Conservation (phyloP, 805 yeast species). For the Wickerhamiella domercqiae region DNA sequence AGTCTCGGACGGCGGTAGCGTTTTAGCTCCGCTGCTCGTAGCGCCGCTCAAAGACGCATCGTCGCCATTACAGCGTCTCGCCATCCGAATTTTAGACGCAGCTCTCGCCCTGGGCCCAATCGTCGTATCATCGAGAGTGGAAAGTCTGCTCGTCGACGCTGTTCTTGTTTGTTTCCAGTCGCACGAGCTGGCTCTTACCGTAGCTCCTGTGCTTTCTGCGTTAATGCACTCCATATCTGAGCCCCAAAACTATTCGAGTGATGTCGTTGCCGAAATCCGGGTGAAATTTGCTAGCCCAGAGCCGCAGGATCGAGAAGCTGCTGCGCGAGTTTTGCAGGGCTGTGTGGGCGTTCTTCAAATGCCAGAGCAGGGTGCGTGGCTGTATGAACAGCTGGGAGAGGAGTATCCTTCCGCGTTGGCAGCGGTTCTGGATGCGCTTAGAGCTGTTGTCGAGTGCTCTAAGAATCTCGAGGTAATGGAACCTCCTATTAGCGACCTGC, state of each 20-base stretch:
- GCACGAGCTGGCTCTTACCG: background rate
- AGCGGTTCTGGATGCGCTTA: conserved; percentile 59
- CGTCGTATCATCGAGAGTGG: conserved; percentile 48
- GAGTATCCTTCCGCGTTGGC: conserved; percentile 89
- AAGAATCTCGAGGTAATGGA: conserved; percentile 28
- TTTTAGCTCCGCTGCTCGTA: conserved; percentile 42
- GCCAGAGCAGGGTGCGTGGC: background rate
- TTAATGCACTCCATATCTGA: conserved; percentile 30
- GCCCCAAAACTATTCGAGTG: background rate
- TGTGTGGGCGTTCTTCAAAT: background rate
- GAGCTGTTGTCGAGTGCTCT: conserved; percentile 43
- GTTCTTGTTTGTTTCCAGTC: conserved; percentile 26
- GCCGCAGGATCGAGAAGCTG: background rate
- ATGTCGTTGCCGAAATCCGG: background rate
- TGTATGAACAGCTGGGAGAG: conserved; percentile 88
- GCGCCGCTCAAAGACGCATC: conserved; percentile 60
- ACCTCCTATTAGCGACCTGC: conserved; percentile 68
- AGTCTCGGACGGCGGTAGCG: conserved; percentile 50
- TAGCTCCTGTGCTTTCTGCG: conserved; percentile 21
- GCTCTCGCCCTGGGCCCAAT: conserved; percentile 18
- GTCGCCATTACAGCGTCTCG: conserved; percentile 65
- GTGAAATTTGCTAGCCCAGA: conserved; percentile 1
- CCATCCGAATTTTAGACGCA: conserved; percentile 37
- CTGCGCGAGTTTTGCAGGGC: background rate
- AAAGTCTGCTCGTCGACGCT: conserved; percentile 62